Percentiles rank a stretch among this genome's conserved stretches.
These are phyloP conservation scores for Eustoma russellianum DNA, from an alignment of 257 asterid species.

Conservation along the genomic window DNA sequence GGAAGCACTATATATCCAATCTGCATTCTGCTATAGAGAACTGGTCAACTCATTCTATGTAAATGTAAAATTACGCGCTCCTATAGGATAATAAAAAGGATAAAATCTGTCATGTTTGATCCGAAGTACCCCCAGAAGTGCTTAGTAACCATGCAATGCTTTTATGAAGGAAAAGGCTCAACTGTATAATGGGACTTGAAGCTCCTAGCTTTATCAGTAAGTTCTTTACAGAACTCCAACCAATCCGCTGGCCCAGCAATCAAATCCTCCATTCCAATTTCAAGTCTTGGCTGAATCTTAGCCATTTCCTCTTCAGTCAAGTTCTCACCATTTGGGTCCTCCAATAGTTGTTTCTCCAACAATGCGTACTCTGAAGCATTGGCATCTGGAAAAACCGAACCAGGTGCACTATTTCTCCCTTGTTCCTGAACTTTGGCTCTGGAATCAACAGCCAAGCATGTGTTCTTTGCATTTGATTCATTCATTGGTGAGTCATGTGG, in stretches of 20 bases:
- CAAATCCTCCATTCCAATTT: slow-evolving; percentile 9
- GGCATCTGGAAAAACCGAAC: background rate
- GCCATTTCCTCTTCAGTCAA: background rate
- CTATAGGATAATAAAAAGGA: too few relatives aligned
- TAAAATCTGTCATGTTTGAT: too few relatives aligned
- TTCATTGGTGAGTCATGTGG: background rate
- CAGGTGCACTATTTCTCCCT: background rate
- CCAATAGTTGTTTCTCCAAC: slow-evolving; percentile 14
- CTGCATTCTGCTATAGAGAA: too few relatives aligned
- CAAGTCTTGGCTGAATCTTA: background rate
- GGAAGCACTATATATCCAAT: too few relatives aligned
- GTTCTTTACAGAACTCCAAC: slow-evolving; percentile 6
- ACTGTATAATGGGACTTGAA: background rate
- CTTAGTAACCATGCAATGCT: too few relatives aligned
- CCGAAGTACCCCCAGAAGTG: too few relatives aligned
- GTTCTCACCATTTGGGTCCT: background rate
- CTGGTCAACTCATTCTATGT: too few relatives aligned
- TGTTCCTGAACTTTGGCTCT: background rate
- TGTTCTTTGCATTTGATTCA: background rate
- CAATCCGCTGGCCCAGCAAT: slow-evolving; percentile 15
- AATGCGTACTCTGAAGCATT: background rate
- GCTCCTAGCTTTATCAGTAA: background rate
- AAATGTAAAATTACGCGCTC: too few relatives aligned
- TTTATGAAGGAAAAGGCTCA: too few relatives aligned
- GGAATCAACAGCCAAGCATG: background rate